Conservation (phyloP, 306 rosid species). For the Pyrus bretschneideri region DNA sequence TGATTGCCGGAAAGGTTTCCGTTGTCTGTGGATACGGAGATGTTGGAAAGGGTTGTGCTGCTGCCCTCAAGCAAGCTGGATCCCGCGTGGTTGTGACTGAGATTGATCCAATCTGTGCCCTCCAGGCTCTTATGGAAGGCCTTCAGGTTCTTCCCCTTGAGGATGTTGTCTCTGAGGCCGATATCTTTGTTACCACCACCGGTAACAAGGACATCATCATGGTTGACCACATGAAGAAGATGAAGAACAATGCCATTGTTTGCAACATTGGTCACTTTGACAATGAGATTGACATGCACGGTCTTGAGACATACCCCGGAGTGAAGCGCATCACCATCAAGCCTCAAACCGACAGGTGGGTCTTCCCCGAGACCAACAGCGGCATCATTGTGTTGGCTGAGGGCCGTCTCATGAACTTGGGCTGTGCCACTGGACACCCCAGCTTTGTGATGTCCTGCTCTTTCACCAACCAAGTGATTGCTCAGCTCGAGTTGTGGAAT, state of each 20-base stretch:
- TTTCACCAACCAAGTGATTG: conserved; percentile 95
- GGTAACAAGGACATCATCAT: conserved; percentile 98
- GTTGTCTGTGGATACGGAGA: conserved; percentile 90
- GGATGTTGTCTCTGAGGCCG: conserved; percentile 57
- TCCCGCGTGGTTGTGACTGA: conserved; percentile 89
- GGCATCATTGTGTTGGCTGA: conserved; percentile 86
- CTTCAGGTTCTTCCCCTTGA: conserved; percentile 61
- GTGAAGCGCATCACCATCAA: conserved; percentile 82
- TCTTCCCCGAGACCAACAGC: conserved; percentile 63
- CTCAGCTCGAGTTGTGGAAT: conserved; percentile 92
- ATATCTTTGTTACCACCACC: conserved; percentile 87
- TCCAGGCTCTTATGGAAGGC: conserved; percentile 96
- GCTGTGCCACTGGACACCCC: conserved; percentile 98
- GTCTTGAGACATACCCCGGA: conserved; percentile 78
- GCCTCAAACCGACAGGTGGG: conserved; percentile 98
- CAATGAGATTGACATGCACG: conserved; percentile 81
- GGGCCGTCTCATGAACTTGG: conserved; percentile 97
- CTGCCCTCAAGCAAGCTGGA: conserved; percentile 89
- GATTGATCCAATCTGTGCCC: conserved; percentile 97
- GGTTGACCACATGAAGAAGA: conserved; percentile 73
- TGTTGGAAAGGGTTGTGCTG: conserved; percentile 98
- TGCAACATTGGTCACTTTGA: conserved; percentile 98
- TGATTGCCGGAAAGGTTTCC: conserved; percentile 94
- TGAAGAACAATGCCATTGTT: conserved; percentile 96
- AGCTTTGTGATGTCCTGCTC: conserved; percentile 99